A percentile compares a stretch with the other conserved stretches of the same genome.
Evolutionary conservation across 164 flowering plant species (phyloP).

Genomic region (Stephania yunnanensis): DNA sequence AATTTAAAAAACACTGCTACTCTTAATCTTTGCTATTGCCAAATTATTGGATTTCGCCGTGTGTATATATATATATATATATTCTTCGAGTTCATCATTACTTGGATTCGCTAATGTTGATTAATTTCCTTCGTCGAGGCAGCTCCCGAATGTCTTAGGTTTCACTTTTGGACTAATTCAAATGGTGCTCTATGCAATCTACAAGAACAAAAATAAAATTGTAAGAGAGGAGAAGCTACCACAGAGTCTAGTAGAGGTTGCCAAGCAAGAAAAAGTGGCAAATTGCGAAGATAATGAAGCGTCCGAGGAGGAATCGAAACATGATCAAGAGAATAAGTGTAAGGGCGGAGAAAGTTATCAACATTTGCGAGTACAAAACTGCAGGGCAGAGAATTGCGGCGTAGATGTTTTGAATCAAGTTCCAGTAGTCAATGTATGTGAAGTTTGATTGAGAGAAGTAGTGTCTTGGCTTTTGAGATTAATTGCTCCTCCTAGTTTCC

Average conservation of each 20-base stretch:
- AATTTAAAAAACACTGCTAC: too few relatives aligned
- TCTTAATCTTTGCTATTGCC: too few relatives aligned
- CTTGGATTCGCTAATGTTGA: background rate
- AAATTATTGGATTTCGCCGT: too few relatives aligned
- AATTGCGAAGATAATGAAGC: background rate
- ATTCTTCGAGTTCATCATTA: background rate
- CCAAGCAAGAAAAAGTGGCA: background rate
- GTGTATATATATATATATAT: too few relatives aligned
- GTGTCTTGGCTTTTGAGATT: too few relatives aligned
- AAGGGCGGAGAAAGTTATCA: background rate
- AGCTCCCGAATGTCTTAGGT: constrained; percentile 66
- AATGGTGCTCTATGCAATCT: constrained; percentile 50
- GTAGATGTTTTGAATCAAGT: background rate
- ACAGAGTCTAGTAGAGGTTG: background rate
- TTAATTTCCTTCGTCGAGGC: background rate
- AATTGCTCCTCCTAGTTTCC: too few relatives aligned
- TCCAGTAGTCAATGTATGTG: too few relatives aligned
- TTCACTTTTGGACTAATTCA: constrained; percentile 55
- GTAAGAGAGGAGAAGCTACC: background rate
- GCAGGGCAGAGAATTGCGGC: background rate
- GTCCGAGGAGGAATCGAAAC: background rate
- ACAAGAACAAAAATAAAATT: constrained; percentile 28
- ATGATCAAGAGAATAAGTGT: background rate
- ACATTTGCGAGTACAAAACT: background rate
- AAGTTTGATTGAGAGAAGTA: too few relatives aligned